A percentile compares a stretch with the other conserved stretches of the same genome.
Conservation (phyloP, 75 land plant species). For the Azolla pinnata region DNA sequence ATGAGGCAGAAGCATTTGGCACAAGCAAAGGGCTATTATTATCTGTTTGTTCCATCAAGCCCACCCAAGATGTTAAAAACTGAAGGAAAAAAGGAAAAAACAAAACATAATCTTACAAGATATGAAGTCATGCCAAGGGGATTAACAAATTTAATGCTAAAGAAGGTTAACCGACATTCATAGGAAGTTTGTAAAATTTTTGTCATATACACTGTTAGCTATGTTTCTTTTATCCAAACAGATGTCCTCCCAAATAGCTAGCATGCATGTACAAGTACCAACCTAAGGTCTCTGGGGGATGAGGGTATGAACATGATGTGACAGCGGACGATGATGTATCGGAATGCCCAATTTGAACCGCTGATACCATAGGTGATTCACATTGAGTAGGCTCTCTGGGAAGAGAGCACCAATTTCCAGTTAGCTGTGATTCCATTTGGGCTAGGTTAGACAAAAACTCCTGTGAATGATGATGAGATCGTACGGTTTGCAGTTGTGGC, state of each 20-base stretch:
- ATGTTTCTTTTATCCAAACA: too few relatives aligned
- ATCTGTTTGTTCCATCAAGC: too few relatives aligned
- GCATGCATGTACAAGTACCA: background rate
- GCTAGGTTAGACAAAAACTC: background rate
- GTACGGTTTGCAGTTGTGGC: conserved; percentile 15
- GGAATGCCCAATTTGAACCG: conserved; percentile 5
- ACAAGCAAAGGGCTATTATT: background rate
- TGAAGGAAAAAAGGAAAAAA: background rate
- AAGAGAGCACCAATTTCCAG: conserved; percentile 2
- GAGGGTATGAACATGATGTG: conserved; percentile 3
- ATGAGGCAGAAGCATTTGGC: background rate
- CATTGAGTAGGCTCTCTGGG: conserved; percentile 2
- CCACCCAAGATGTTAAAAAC: background rate
- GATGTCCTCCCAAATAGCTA: too few relatives aligned
- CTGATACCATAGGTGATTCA: conserved; percentile 4
- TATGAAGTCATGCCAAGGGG: too few relatives aligned
- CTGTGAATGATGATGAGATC: conserved; percentile 20
- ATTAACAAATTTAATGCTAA: too few relatives aligned
- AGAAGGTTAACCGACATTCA: too few relatives aligned
- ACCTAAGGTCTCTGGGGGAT: conserved; percentile 3
- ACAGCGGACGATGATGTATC: conserved; percentile 6
- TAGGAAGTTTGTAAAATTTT: too few relatives aligned
- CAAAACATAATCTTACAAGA: too few relatives aligned
- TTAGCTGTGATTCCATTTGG: background rate
- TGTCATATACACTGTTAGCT: too few relatives aligned